These are phyloP conservation scores for Phalaenopsis equestris DNA, from an alignment of 106 monocot species.

Conservation along the genomic window DNA sequence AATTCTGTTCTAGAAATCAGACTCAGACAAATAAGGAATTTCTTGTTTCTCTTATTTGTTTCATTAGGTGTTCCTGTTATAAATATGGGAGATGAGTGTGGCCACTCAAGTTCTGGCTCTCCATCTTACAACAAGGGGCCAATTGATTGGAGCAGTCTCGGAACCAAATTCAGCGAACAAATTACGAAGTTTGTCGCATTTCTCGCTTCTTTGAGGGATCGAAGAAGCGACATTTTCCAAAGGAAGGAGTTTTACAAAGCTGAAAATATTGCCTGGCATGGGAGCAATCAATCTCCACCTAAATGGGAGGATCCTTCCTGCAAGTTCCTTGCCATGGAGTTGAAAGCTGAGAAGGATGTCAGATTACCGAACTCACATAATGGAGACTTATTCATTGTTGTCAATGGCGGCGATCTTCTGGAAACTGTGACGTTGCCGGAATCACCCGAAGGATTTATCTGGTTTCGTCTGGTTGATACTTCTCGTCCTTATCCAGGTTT, in stretches of 20 bases:
- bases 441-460: conserved; percentile 30
- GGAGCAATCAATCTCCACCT: conserved; percentile 54
- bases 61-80: conserved; percentile 85
- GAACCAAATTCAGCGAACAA: conserved; percentile 45
- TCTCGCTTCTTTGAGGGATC: conserved; percentile 42
- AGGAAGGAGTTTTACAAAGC: conserved; percentile 44
- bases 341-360: conserved; percentile 43
- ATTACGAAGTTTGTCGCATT: conserved; percentile 60
- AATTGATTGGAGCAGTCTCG: conserved; percentile 43
- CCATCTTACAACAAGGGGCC: conserved; percentile 35
- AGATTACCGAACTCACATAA: not conserved
- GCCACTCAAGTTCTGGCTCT: conserved; percentile 52
- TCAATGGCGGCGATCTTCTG: conserved; percentile 43
- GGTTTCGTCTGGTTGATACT: conserved; percentile 74
- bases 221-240: conserved; percentile 72
- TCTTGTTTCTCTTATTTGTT: conserved; percentile 71
- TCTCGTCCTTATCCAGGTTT: conserved; percentile 60
- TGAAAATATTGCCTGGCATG: conserved; percentile 77
- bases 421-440: conserved; percentile 39
- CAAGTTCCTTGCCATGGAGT: conserved; percentile 67
- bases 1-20: conserved; percentile 45
- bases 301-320: conserved; percentile 68
- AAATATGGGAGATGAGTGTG: conserved; percentile 89
- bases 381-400: conserved; percentile 56
- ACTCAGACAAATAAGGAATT: conserved; percentile 74